Evolutionary conservation across 805 yeast species (phyloP).

Genomic region (Grigorovia transvaalensis): DNA sequence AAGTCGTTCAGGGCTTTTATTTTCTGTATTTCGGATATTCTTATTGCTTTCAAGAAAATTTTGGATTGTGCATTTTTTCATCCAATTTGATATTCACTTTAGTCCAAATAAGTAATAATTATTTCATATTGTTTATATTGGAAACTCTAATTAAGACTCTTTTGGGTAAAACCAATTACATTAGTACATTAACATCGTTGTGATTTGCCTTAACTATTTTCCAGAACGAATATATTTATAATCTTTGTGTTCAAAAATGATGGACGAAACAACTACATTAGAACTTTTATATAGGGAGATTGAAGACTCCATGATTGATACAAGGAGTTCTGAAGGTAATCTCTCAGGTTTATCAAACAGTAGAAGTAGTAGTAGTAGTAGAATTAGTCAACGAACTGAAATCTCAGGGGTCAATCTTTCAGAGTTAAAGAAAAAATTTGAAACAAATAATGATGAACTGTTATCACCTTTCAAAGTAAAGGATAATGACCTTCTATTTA

Average conservation of each 20-base stretch:
- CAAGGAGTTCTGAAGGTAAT: neutral
- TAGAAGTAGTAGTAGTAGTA: neutral
- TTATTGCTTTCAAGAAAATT: neutral
- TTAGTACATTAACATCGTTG: neutral
- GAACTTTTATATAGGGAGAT: conserved; percentile 15
- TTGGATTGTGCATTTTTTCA: neutral
- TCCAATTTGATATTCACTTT: neutral
- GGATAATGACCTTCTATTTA: neutral
- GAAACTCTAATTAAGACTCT: too few relatives aligned
- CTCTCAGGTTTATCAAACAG: neutral
- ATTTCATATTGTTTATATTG: neutral
- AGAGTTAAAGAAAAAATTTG: neutral
- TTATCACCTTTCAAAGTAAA: conserved; percentile 2
- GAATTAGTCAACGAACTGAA: neutral
- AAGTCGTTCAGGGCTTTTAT: neutral
- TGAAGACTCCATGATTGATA: conserved; percentile 2
- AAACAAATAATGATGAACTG: neutral
- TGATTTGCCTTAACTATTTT: neutral
- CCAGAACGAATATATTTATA: neutral
- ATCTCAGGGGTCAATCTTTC: neutral
- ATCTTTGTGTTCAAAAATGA: neutral
- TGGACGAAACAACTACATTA: conserved; percentile 14
- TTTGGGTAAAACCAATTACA: neutral
- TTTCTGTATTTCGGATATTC: neutral
- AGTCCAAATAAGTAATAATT: neutral